phyloP scores from a whole-genome alignment of 805 yeast species.

The Metschnikowia peoriensis region DNA sequence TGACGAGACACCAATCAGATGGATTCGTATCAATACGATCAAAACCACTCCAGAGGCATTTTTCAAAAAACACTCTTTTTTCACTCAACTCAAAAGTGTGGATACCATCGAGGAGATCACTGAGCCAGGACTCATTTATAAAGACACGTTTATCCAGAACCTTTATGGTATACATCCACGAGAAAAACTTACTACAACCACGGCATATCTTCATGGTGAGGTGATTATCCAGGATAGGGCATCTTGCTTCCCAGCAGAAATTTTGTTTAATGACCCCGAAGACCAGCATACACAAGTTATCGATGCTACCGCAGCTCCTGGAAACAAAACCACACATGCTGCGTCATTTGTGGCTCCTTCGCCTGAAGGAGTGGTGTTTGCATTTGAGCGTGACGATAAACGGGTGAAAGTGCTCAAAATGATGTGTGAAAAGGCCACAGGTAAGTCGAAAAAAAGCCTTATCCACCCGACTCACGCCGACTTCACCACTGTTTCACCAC shows the following conservation, averaged over 20 bases:
- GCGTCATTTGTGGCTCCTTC: slow-evolving; percentile 58
- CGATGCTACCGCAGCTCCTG: slow-evolving; percentile 98
- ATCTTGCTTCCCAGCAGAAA: slow-evolving; percentile 92
- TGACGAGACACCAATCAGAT: slow-evolving; percentile 71
- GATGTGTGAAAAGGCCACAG: slow-evolving; percentile 74
- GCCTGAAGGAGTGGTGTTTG: slow-evolving; percentile 50
- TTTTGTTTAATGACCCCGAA: slow-evolving; percentile 54
- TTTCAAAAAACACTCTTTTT: slow-evolving; percentile 33
- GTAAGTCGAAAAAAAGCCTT: slow-evolving; percentile 23
- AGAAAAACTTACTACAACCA: slow-evolving; percentile 65
- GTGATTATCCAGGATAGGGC: slow-evolving; percentile 94
- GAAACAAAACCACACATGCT: slow-evolving; percentile 92
- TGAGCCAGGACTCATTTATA: slow-evolving; percentile 58
- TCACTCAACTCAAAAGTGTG: slow-evolving; percentile 47
- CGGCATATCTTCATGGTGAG: slow-evolving; percentile 69
- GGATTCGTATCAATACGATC: slow-evolving; percentile 75
- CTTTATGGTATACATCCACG: slow-evolving; percentile 81
- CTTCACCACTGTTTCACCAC: slow-evolving; percentile 60
- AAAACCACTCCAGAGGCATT: slow-evolving; percentile 43
- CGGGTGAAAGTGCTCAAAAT: slow-evolving; percentile 67
- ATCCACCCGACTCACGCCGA: slow-evolving; percentile 60
- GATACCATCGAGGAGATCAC: slow-evolving; percentile 40
- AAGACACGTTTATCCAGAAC: slow-evolving; percentile 71
- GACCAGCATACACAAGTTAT: slow-evolving; percentile 60
- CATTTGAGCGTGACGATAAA: slow-evolving; percentile 82